Conservation (phyloP, 2,329 filamentous ascomycete genomes). For the Fusarium sp. region DNA sequence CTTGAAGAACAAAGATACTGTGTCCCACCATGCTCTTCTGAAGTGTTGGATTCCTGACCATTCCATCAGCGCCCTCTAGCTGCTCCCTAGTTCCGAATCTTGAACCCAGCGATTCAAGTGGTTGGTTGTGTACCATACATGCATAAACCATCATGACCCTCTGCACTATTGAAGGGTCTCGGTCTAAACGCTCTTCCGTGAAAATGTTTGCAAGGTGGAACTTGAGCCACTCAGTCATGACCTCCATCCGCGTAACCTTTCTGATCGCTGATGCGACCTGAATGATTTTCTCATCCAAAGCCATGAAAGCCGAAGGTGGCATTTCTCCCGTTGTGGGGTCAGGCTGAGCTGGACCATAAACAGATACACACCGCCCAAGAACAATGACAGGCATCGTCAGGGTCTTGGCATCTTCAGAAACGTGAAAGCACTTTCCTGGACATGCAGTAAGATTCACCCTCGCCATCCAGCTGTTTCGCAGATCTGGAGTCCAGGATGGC, state of each 20-base stretch:
- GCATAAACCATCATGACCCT: conserved; percentile 22
- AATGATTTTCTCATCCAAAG: conserved; percentile 1
- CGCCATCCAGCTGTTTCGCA: conserved; percentile 17
- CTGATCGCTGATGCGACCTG: not conserved
- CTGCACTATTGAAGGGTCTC: not conserved
- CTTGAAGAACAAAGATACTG: conserved; percentile 8
- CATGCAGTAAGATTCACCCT: not conserved
- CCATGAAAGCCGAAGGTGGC: not conserved
- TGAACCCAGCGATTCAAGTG: not conserved
- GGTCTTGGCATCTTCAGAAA: fast-evolving
- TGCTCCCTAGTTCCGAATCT: not conserved
- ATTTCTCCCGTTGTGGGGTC: fast-evolving
- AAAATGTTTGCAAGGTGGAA: conserved; percentile 17
- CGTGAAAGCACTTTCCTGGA: not conserved
- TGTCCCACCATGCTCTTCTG: conserved; percentile 3
- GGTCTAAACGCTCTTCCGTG: not conserved
- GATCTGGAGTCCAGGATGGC: conserved; percentile 19
- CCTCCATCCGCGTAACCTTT: not conserved
- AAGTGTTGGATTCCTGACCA: not conserved
- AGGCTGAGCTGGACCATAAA: fast-evolving
- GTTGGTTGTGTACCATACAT: conserved; percentile 10
- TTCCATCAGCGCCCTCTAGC: not conserved
- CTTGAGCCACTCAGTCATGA: conserved; percentile 17
- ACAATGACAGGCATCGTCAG: not conserved
- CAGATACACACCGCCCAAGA: conserved; percentile 7